Base-by-base conservation (phyloP, 805 yeast genomes). In the Schizosaccharomyces pombe region DNA sequence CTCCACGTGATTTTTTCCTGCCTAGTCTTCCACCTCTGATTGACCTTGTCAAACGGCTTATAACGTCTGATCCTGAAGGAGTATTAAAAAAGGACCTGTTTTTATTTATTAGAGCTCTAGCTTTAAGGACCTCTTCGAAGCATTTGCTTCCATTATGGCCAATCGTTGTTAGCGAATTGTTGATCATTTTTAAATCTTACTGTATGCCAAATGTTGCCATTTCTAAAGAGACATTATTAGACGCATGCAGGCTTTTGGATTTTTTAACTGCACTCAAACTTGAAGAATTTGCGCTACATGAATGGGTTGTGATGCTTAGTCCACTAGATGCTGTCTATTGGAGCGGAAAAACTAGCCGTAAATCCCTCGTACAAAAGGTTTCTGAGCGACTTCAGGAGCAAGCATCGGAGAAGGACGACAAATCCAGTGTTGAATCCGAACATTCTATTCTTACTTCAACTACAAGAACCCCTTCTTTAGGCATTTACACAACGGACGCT, bases 291-390 rank as follows among this genome's bases (percentile, higher is more conserved):
- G 80, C 79, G 65, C 62, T 76, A 65, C 65, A 76, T 57, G 91
- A 85, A 61, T 89, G 97, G 97, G 68, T 91, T 1, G 91, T 85
- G 62, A 75, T 89, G 9, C 72, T 79, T 29, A 85, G 82, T 60
- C 78, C 76, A 16, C 71, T 78, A 16, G 80, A 78, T 57, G 77
- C 80, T 19, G 71, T 75, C 31, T 73, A 43, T 43, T 43, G 49
- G 49, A 43, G n/a, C 26, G 9, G 28, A n/a, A 43, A 22, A n/a
- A 26, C 49, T 8, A 22, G 14, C 26, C 30, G 30, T 4, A 43
- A 43, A 43, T 24, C 49, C 14, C 26, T 43, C 16, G 30, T 43
- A 26, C 49, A 43, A 16, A 14, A 16, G 14, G 49, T 43, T 4
- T 28, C 49, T 6, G 49, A 43, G 30, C 28, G 30, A 16, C 26